Evolutionary conservation across 257 asterid species (phyloP), one percentile per base, ranked within the genome.

Genomic region (Rubia yunnanensis): DNA sequence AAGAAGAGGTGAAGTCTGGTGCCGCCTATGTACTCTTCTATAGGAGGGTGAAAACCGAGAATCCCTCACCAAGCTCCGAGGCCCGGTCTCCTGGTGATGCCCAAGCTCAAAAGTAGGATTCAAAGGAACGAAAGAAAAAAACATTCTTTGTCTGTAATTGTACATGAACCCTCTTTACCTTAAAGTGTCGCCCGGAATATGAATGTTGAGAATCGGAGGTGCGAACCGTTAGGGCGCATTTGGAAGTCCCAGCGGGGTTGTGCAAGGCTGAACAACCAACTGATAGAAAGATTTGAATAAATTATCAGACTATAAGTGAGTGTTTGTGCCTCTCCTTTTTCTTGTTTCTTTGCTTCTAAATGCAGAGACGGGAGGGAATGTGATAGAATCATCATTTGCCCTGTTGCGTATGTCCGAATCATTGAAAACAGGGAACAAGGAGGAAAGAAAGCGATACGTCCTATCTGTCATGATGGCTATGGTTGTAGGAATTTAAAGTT

Each of bases 11-110:
- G 64, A 94, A 90, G 80, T 86, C 99, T 20, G 81, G 78, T 69
- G 96, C 96, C 49, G 99, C 99, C 55, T 94, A 94, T 66, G 99
- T 94, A 68, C 83, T 94, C 35, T 94, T 94, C 69, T 94, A 94
- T 72, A 80, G 94, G 79, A 86, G 96, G 84, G 91, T 88, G 49
- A 83, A 72, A 74, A 78, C 63, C 17, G 94, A 89, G 46, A 83
- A 84, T 62, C 72, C 91, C 62, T 80, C 78, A 67, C 71, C 76
- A 26, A 80, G 83, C 74, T 84, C 84, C 64, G 94, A 92, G 66
- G 75, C 81, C 72, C 50, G 67, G 77, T 72, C 79, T 28, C 66
- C 81, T 14, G 65, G 76, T 48, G 70, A 80, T 68, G 74, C 75
- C 72, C 71, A 74, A 26, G 76, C 64, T 38, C 67, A 20, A 20